Conservation (phyloP, 805 yeast species). For the Hanseniaspora thailandica region DNA sequence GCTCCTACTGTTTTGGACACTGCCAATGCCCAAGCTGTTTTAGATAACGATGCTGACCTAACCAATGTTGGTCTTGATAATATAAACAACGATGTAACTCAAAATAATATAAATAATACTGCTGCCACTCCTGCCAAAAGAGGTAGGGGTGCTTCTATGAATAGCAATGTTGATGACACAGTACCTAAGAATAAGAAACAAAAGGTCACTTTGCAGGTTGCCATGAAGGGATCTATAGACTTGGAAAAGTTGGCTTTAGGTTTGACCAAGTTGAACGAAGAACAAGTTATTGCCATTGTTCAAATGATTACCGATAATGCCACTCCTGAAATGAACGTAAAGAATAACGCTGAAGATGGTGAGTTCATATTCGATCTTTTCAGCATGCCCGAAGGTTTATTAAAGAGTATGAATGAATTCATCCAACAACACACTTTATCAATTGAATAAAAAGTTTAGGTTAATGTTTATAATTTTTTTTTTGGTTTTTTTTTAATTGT, state of each 20-base stretch:
- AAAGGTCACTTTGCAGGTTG: constrained; percentile 23
- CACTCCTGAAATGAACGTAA: constrained; percentile 88
- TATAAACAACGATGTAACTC: constrained; percentile 16
- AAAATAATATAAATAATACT: constrained; percentile 34
- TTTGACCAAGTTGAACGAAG: constrained; percentile 76
- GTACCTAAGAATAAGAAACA: constrained; percentile 20
- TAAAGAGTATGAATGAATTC: constrained; percentile 90
- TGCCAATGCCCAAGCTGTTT: constrained; percentile 27
- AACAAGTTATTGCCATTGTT: constrained; percentile 84
- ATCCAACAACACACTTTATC: constrained; percentile 52
- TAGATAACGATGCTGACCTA: constrained; percentile 15
- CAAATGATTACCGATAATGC: constrained; percentile 96
- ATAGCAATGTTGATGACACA: constrained; percentile 13
- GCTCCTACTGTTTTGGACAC: constrained; percentile 18
- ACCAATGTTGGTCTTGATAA: constrained; percentile 13
- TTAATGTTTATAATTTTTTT: not conserved
- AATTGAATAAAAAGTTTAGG: not conserved
- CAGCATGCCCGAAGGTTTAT: constrained; percentile 80
- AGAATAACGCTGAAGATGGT: constrained; percentile 91
- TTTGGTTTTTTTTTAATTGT: not conserved
- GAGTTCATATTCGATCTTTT: constrained; percentile 93
- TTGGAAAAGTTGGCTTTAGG: constrained; percentile 85
- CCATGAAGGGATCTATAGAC: constrained; percentile 68
- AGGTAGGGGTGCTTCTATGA: constrained; percentile 15
- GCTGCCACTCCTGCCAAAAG: constrained; percentile 29